Conservation (phyloP, 2,329 filamentous ascomycete species). For the Fusarium sororula region DNA sequence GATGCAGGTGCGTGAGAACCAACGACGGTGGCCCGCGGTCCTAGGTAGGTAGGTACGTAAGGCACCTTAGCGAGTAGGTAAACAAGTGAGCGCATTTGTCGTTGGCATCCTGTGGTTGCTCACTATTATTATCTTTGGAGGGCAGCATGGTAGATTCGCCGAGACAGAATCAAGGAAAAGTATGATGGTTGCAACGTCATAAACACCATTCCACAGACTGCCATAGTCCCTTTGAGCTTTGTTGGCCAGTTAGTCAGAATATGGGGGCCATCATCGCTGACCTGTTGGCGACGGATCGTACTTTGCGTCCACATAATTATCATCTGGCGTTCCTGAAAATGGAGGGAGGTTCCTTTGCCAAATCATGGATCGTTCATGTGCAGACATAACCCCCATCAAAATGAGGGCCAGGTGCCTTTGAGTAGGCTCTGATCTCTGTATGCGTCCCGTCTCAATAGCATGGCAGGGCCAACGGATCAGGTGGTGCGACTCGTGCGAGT, state of each 20-base stretch:
- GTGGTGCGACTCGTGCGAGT: slow-evolving; percentile 39
- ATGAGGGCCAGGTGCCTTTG: neutral
- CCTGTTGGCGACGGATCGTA: neutral
- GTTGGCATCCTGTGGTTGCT: neutral
- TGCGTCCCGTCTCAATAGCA: neutral
- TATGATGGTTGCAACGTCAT: neutral
- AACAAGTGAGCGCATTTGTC: neutral
- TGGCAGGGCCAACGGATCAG: slow-evolving; percentile 23
- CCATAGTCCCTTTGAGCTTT: neutral
- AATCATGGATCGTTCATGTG: neutral
- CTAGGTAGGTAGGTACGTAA: neutral
- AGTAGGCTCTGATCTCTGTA: neutral
- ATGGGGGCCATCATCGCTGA: neutral
- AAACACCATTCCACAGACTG: neutral
- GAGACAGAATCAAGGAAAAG: slow-evolving; percentile 1
- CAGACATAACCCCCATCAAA: neutral
- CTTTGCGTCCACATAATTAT: neutral
- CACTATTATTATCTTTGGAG: neutral
- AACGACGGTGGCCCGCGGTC: neutral
- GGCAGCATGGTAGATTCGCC: neutral
- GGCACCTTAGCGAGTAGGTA: neutral
- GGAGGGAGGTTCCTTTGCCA: neutral
- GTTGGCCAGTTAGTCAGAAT: neutral
- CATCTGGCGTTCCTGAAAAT: neutral
- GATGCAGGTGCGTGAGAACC: slow-evolving; percentile 4